Evolutionary conservation across 805 yeast genomes (phyloP), one percentile per base, ranked within the genome.

Genomic region (Yamadazyma akitaensis): DNA sequence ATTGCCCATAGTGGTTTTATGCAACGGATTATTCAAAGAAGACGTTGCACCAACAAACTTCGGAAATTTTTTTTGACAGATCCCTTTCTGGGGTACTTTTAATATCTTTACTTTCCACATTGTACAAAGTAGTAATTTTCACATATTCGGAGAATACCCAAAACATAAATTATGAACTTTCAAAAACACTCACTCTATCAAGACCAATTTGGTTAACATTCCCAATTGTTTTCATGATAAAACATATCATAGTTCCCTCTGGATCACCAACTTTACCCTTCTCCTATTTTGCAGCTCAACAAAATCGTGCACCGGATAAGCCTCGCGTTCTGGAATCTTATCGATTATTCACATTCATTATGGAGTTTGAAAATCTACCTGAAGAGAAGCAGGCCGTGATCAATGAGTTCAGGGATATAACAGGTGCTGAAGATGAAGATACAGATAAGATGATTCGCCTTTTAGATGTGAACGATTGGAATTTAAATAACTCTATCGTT

Each of bases 401-500:
- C 24, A 38, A 41, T 21, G 45, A 54, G 46, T 60, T 62, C 52
- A 55, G 54, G 38, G 30, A 55, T 1, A 58, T 62, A 3, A 50
- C 61, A 1, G 62, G 59, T 2, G 39, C 57, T 21, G 53, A 48
- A 2, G 46, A 40, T 13, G 53, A 53, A 2, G 73, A 73, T 9
- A 78, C 74, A 5, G 73, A 67, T 0, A 70, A 75, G 37, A 74
- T 82, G 2, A 60, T 75, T 3, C 61, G 68, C 43, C 60, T 83
- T 21, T 59, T 84, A 43, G 62, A 70, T 28, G 72, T 76, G 40
- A 75, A 80, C 53, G 75, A 80, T 41, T 82, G 82, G 82, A 75
- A 82, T 55, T 57, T 85, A 42, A 87, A 84, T 54, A 68, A 75
- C 37, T 80, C 89, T 1, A 62, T 83, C 28, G 75, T 84, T 3